Evolutionary conservation across 768 basidiomycete genomes (phyloP).

Genomic region (Favolaschia claudopus): DNA sequence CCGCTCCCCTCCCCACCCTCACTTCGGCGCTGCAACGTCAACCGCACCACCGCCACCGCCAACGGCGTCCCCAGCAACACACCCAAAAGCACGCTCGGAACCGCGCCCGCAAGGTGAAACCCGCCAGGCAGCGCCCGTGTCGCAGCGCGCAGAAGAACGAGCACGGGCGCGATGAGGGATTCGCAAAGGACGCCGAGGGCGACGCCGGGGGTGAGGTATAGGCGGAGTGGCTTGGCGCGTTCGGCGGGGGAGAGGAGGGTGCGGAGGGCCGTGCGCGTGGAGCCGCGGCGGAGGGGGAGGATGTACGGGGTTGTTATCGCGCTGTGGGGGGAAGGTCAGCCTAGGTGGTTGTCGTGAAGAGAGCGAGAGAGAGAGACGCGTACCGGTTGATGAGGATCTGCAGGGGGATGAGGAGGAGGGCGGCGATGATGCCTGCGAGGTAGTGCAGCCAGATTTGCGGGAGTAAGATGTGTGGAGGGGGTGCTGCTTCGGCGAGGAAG

Average conservation of each 20-base stretch:
- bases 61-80: too few relatives aligned
- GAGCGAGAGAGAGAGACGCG: background rate
- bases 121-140: too few relatives aligned
- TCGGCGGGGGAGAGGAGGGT: slow-evolving; percentile 2
- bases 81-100: too few relatives aligned
- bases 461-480: background rate
- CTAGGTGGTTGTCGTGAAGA: background rate
- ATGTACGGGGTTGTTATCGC: slow-evolving; percentile 3
- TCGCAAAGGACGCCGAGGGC: background rate
- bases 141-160: too few relatives aligned
- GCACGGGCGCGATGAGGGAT: background rate
- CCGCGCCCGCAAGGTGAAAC: too few relatives aligned
- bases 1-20: too few relatives aligned
- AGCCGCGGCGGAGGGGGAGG: background rate
- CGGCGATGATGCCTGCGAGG: background rate
- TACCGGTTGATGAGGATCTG: slow-evolving; percentile 5
- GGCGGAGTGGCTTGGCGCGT: background rate
- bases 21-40: too few relatives aligned
- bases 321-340: background rate
- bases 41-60: too few relatives aligned
- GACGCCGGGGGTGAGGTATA: slow-evolving; percentile 7
- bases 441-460: background rate
- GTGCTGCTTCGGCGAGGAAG: background rate
- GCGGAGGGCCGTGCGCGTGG: background rate
- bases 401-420: slow-evolving; percentile 1